Evolutionary conservation across 768 basidiomycete species (phyloP), one percentile per base, ranked within the genome.

Genomic region (Trametes meyenii): DNA sequence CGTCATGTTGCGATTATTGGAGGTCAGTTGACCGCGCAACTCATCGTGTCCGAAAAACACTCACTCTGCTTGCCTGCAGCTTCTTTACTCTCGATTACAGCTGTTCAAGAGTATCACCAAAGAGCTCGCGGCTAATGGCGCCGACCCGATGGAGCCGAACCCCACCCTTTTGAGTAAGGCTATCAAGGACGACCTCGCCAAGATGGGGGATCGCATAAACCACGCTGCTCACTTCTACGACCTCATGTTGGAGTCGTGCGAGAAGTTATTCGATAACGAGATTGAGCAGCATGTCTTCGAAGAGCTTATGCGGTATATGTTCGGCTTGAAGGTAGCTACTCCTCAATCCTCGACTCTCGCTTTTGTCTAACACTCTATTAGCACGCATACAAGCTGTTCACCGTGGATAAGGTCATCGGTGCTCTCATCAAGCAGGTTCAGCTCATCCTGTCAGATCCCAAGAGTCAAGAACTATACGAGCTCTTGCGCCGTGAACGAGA

Each of bases 241-340:
- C 50, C 80, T 94, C 57, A 77, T 95, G 68, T 81, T 99, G 16
- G 90, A 89, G 60, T 86, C 90, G 3, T 93, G 92, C 71, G 97
- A 99, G 72, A 83, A 87, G 61, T 73, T 98, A 46, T 97, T 98
- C 66, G 96, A 96, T 70, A 91, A 90, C 65, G 93, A 97, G 71
- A 80, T 98, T 23, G 97, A 99, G 68, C 89, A 89, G 65, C 77
- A 79, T 44, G 82, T 79, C 4, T 98, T 96, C 71, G 96, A 98
- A 74, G 97, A 99, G 66, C 90, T 90, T 67, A 83, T 96, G 79
- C 81, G 96, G 44, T 82, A 81, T 57, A 87, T 94, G 80, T 96
- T 94, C 73, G 91, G 92, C n/a, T 81, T 86, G 45, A 85, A 85
- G 79, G 94, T 89, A 38, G 29, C 71, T 63, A 21, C 56, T 48